Evolutionary conservation across 2,329 filamentous ascomycete species (phyloP), one percentile per base, ranked within the genome.

Genomic region (Samsoniella hepiali): DNA sequence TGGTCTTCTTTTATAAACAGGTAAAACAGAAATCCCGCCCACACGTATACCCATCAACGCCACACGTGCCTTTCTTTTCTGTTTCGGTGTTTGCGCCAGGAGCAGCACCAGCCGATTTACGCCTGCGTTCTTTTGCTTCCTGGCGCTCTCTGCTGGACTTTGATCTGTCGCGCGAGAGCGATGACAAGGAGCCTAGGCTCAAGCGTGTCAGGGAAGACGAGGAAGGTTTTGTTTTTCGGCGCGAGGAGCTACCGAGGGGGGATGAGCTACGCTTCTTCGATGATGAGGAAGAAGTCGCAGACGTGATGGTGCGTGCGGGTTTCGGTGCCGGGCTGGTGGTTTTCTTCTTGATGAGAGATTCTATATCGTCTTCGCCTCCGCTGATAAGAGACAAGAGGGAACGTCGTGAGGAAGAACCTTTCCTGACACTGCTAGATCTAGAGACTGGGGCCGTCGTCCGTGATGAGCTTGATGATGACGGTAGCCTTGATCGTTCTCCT

Each of bases 21-120:
- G 76, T 78, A 67, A 88, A 86, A 72, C 86, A 88, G 73, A 87
- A 88, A 65, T 84, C 80, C 61, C 82, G 77, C 3, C 79, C 80
- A 65, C 85, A 88, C 17, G 73, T 75, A 69, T 82, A 87, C 13
- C 82, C 85, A 66, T 80, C 78, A 66, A 82, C 74, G 3, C 85
- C 85, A 64, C 86, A 88, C 15, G 76, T 76, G 58, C 81, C 75
- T 67, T 77, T 67, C 15, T 79, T 79, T 84, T 45, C 50, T 15
- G 40, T 22, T 5, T n/a, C 5, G 9, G n/a, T 44, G 42, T 10
- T 8, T 34, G 50, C n/a, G 17, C n/a, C 45, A 2, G 40, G 11
- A 7, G 27, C 32, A 3, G 29, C 40, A 3, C 50, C 22, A 22
- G 59, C 27, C n/a, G 59, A 62, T 40, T 55, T 62, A 11, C 62